Percentiles rank a stretch among this genome's conserved stretches.
phyloP scores from a whole-genome alignment of 441 rosid genomes.

The Euphorbia schlechtendalii region DNA sequence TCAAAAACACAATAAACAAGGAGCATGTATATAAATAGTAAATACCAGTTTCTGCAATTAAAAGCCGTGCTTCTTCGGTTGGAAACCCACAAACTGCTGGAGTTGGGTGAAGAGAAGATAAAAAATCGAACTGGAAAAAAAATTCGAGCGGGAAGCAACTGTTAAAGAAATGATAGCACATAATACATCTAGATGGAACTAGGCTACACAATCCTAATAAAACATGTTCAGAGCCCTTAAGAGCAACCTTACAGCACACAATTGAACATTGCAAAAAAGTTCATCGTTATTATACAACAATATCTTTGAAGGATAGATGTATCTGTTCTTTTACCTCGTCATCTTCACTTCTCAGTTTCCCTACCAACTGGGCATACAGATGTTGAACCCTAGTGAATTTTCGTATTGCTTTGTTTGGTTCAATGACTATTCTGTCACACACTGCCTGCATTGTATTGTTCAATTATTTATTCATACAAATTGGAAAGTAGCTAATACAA shows the following conservation, averaged over 20 bases:
- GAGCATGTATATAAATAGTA: slow-evolving; percentile 7
- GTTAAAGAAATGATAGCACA: not conserved
- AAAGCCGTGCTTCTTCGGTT: slow-evolving; percentile 71
- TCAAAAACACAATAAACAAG: slow-evolving; percentile 5
- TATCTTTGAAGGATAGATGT: not conserved
- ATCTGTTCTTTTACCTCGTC: slow-evolving; percentile 51
- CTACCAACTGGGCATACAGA: slow-evolving; percentile 62
- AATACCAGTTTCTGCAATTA: slow-evolving; percentile 66
- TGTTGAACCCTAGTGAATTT: slow-evolving; percentile 89
- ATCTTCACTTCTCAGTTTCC: slow-evolving; percentile 61
- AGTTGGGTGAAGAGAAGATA: slow-evolving; percentile 88
- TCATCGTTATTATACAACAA: not conserved
- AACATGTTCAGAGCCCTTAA: not conserved
- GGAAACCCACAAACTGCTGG: slow-evolving; percentile 99
- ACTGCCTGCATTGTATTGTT: slow-evolving; percentile 40
- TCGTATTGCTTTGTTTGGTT: slow-evolving; percentile 68
- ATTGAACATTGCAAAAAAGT: not conserved
- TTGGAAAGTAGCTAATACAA: not conserved
- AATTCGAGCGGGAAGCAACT: not conserved
- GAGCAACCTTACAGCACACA: not conserved
- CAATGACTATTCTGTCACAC: slow-evolving; percentile 52
- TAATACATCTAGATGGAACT: not conserved
- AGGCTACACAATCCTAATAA: slow-evolving; percentile 3
- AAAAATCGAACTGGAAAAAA: slow-evolving; percentile 50
- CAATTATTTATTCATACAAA: not conserved